Conservation (phyloP, 1,284 basidiomycete genomes). For the Trichosporon inkin region DNA sequence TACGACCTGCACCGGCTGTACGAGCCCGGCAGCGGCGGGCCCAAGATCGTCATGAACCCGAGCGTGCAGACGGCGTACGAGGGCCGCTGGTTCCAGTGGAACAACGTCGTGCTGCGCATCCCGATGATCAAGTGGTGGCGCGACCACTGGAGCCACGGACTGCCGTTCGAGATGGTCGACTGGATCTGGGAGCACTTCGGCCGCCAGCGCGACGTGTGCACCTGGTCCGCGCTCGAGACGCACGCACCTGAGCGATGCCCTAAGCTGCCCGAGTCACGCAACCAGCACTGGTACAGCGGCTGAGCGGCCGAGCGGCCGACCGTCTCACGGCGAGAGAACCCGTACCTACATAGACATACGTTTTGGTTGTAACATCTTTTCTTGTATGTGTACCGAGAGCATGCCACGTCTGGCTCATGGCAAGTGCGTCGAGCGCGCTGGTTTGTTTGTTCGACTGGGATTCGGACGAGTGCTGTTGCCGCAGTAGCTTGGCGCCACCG, state of each 20-base stretch:
- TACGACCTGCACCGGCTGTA: slow-evolving; percentile 58
- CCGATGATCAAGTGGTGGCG: slow-evolving; percentile 55
- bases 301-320: too few species aligned
- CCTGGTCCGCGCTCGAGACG: slow-evolving; percentile 30
- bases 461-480: too few species aligned
- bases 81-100: slow-evolving; percentile 53
- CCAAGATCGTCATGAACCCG: slow-evolving; percentile 55
- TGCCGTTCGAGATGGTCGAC: slow-evolving; percentile 26
- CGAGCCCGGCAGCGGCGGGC: slow-evolving; percentile 39
- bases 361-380: too few species aligned
- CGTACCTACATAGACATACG: too few species aligned
- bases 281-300: slow-evolving; percentile 20
- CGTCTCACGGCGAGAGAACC: too few species aligned
- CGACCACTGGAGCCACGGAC: slow-evolving; percentile 30
- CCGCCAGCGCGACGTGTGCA: slow-evolving; percentile 32
- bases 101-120: slow-evolving; percentile 54
- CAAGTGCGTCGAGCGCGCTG: too few species aligned
- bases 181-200: slow-evolving; percentile 28
- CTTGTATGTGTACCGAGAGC: too few species aligned
- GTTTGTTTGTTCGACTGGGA: too few species aligned
- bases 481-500: too few species aligned
- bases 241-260: slow-evolving; percentile 29
- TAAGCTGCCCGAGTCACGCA: slow-evolving; percentile 21
- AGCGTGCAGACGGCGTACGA: slow-evolving; percentile 51
- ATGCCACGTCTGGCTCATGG: too few species aligned